Conservation (phyloP, 192 early-diverging fungal species). For the Haplosporangium gracile region DNA sequence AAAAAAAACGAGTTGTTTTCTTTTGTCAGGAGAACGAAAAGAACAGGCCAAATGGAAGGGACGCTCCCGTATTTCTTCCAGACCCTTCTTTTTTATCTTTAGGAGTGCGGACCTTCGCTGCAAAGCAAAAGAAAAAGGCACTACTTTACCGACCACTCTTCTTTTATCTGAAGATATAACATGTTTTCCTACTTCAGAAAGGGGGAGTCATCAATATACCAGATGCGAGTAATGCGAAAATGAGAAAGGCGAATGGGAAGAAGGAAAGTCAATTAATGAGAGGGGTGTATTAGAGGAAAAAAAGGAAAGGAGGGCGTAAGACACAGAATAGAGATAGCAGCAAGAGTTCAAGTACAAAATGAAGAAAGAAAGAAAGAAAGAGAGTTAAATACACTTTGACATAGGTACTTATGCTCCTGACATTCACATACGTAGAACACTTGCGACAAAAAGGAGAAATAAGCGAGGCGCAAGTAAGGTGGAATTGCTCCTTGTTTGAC, state of each 20-base stretch:
- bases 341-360: too few species aligned
- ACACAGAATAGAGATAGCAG: background rate
- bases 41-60: background rate
- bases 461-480: too few species aligned
- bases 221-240: constrained; percentile 2
- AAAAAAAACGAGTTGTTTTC: background rate
- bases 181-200: background rate
- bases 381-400: too few species aligned
- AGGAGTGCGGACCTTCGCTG: background rate
- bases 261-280: background rate
- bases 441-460: too few species aligned
- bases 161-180: background rate
- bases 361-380: too few species aligned
- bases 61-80: background rate
- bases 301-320: background rate
- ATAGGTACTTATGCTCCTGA: too few species aligned
- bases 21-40: background rate
- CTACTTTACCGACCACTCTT: background rate
- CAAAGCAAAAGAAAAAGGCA: background rate
- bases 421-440: too few species aligned
- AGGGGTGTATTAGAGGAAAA: background rate
- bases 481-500: too few species aligned
- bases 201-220: background rate
- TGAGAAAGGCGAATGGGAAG: background rate
- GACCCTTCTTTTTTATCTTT: background rate